A percentile compares a stretch with the other conserved stretches of the same genome.
Conservation (phyloP, 495 filamentous ascomycete species). For the Aspergillus homomorphus region DNA sequence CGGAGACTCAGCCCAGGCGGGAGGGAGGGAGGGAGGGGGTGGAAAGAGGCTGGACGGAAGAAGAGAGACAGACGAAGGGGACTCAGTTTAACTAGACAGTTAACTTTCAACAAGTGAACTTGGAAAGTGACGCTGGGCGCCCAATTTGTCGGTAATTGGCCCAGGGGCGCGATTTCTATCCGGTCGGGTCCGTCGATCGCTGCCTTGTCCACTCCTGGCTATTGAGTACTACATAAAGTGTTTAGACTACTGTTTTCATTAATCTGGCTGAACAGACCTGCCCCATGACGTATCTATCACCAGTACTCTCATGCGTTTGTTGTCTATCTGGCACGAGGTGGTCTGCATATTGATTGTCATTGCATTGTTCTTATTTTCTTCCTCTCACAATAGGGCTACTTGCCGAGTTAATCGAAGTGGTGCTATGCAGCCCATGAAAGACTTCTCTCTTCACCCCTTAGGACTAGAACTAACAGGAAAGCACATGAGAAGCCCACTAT, state of each 20-base stretch:
- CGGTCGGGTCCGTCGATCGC: constrained; percentile 26
- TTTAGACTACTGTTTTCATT: background rate
- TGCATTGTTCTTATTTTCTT: background rate
- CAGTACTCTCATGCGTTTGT: background rate
- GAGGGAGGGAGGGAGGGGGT: constrained; percentile 8
- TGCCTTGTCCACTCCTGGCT: constrained; percentile 5
- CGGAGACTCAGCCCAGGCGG: background rate
- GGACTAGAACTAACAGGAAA: background rate
- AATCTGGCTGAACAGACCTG: too few relatives aligned
- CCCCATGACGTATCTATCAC: background rate
- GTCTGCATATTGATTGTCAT: background rate
- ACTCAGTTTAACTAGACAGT: background rate
- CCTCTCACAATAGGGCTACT: background rate
- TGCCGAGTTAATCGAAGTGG: too few relatives aligned
- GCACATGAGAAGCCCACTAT: background rate
- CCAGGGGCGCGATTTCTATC: constrained; percentile 21
- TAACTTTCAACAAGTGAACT: background rate
- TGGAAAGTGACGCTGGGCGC: constrained; percentile 15
- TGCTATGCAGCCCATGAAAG: too few relatives aligned
- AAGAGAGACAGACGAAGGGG: background rate
- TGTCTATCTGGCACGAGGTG: background rate
- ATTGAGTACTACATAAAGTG: background rate
- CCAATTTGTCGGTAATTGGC: constrained; percentile 15
- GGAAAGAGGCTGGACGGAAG: constrained; percentile 22
- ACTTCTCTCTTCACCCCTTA: background rate